These are phyloP conservation scores for Ceratocystis colombiana DNA, from an alignment of 2,329 filamentous ascomycete species.

Conservation along the genomic window DNA sequence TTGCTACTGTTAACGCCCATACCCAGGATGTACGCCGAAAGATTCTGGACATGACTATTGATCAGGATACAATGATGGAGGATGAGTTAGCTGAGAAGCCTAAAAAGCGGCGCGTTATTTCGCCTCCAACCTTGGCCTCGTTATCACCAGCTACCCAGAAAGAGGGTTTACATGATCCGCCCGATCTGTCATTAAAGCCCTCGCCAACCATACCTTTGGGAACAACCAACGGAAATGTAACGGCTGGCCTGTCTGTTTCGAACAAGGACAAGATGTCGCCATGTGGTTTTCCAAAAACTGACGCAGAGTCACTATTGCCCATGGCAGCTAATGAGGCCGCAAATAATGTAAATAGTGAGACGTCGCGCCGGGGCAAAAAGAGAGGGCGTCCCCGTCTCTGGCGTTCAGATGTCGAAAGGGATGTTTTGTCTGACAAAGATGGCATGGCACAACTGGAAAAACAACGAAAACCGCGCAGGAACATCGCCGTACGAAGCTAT, in stretches of 20 bases:
- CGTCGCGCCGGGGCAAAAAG: background rate
- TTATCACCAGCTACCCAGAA: background rate
- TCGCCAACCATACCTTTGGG: background rate
- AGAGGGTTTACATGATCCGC: background rate
- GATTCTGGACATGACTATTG: background rate
- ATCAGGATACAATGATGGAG: background rate
- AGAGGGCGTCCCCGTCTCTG: background rate
- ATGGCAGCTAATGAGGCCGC: background rate
- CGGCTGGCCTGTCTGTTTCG: background rate
- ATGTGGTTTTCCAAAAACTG: background rate
- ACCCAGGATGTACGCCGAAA: background rate
- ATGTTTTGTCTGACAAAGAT: background rate
- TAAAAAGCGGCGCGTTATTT: slow-evolving; percentile 12
- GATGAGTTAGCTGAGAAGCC: slow-evolving; percentile 16
- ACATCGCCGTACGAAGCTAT: background rate
- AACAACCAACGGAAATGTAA: background rate
- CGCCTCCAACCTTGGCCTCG: background rate
- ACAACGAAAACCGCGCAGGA: background rate
- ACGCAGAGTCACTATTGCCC: background rate
- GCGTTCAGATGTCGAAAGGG: background rate
- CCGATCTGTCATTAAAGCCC: too few relatives aligned
- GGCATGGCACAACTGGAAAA: too few relatives aligned
- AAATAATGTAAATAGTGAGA: background rate
- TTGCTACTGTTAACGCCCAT: background rate
- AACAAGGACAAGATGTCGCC: background rate